A percentile compares a stretch with the other conserved stretches of the same genome.
These are phyloP conservation scores for Kwoniella shandongensis DNA, from an alignment of 768 basidiomycete genomes.

Conservation along the genomic window DNA sequence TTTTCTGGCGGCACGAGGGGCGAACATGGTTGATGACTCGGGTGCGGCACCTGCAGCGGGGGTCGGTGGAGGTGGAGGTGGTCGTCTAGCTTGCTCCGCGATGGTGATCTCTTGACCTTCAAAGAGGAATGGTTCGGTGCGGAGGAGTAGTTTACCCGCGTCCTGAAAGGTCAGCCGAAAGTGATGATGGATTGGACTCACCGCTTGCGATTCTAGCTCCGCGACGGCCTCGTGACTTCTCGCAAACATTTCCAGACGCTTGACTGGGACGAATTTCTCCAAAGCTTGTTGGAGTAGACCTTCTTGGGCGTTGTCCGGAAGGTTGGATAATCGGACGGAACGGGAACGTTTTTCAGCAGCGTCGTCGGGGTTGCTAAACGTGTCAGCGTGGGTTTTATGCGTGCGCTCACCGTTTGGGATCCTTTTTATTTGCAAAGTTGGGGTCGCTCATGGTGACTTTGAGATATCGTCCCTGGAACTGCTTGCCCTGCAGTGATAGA, in stretches of 20 bases:
- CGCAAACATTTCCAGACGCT: slow-evolving; percentile 71
- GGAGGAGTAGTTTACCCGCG: slow-evolving; percentile 73
- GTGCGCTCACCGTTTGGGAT: slow-evolving; percentile 18
- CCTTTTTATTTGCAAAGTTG: slow-evolving; percentile 48
- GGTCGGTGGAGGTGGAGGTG: not conserved
- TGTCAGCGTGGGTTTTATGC: not conserved
- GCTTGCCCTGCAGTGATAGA: slow-evolving; percentile 27
- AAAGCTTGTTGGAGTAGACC: slow-evolving; percentile 85
- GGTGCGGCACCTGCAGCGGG: not conserved
- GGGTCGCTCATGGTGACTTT: slow-evolving; percentile 53
- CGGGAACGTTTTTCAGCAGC: slow-evolving; percentile 62
- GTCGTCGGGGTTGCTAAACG: slow-evolving; percentile 54
- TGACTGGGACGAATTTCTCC: slow-evolving; percentile 68
- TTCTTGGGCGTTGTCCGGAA: slow-evolving; percentile 79
- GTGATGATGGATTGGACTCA: slow-evolving; percentile 62
- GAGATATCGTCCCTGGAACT: slow-evolving; percentile 26
- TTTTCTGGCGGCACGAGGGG: slow-evolving; percentile 32
- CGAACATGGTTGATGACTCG: slow-evolving; percentile 23
- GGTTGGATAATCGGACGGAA: slow-evolving; percentile 71
- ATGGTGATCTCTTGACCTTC: slow-evolving; percentile 64
- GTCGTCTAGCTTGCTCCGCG: slow-evolving; percentile 13
- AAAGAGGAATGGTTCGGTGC: slow-evolving; percentile 70
- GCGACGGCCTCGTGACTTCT: slow-evolving; percentile 58
- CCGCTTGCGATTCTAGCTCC: slow-evolving; percentile 54
- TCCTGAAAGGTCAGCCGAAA: slow-evolving; percentile 66